Percentiles rank a stretch among this genome's conserved stretches.
Conservation (phyloP, 805 yeast species). For the Saccharomycopsis malanga region DNA sequence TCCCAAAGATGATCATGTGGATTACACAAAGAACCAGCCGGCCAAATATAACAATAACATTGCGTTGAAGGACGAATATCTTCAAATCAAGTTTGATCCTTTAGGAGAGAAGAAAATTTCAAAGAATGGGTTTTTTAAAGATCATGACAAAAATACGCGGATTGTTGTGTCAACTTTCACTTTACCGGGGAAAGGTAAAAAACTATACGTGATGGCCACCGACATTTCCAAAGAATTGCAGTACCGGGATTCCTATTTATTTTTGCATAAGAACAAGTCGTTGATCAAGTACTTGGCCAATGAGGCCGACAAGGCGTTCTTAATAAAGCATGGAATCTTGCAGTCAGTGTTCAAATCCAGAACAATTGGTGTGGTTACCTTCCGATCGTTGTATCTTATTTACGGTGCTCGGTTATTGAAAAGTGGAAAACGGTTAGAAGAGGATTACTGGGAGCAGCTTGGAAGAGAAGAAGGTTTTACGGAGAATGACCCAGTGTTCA, state of each 20-base stretch:
- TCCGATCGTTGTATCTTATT: constrained; percentile 38
- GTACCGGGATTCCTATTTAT: constrained; percentile 20
- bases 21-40: constrained; percentile 11
- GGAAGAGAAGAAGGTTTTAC: constrained; percentile 38
- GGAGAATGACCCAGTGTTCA: constrained; percentile 37
- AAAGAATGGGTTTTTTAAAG: constrained; percentile 19
- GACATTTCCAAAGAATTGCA: constrained; percentile 22
- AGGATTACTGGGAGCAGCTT: constrained; percentile 50
- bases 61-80: constrained; percentile 16
- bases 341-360: constrained; percentile 20
- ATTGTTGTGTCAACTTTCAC: constrained; percentile 21
- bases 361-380: constrained; percentile 30
- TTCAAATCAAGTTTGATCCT: constrained; percentile 15
- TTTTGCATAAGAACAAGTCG: constrained; percentile 19
- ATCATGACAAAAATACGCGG: constrained; percentile 6
- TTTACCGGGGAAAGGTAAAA: constrained; percentile 22
- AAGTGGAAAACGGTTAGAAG: constrained; percentile 42
- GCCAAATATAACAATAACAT: constrained; percentile 8
- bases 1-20: constrained; percentile 18
- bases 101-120: constrained; percentile 22
- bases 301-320: constrained; percentile 20
- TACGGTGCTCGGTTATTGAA: constrained; percentile 45
- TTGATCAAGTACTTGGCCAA: constrained; percentile 17
- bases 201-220: constrained; percentile 19
- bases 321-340: constrained; percentile 18